Percentiles rank a stretch among this genome's conserved stretches.
Evolutionary conservation across 1,284 basidiomycete genomes (phyloP).

Genomic region (Marasmius tenuissimus): DNA sequence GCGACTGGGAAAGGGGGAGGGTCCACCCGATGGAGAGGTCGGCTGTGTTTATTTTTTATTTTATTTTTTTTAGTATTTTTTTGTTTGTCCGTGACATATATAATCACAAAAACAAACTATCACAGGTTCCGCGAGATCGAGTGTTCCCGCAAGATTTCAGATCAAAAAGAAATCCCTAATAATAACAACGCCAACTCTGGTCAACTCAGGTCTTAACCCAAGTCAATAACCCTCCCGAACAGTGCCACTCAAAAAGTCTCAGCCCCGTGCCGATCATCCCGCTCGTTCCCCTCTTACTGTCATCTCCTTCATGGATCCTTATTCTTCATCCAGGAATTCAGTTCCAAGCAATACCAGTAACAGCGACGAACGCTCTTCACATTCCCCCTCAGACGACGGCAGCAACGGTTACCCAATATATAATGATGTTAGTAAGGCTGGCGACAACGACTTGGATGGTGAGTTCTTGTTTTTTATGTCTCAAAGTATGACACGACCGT

Average conservation of each 20-base stretch:
- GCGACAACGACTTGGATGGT: not conserved
- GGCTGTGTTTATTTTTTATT: not conserved
- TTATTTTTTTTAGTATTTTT: not conserved
- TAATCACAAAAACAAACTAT: not conserved
- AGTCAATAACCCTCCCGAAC: not conserved
- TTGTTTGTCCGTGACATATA: not conserved
- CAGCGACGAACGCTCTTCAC: not conserved
- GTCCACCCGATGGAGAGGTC: not conserved
- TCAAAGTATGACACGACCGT: not conserved
- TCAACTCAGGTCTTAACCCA: not conserved
- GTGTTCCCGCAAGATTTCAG: not conserved
- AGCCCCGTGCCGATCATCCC: not conserved
- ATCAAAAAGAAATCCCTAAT: not conserved
- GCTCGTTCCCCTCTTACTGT: not conserved
- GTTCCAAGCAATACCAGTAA: not conserved
- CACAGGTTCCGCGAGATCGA: not conserved
- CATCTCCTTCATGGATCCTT: not conserved
- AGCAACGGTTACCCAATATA: not conserved
- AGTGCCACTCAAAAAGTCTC: not conserved
- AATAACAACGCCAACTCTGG: not conserved
- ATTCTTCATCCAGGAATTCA: not conserved
- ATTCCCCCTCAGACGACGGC: not conserved
- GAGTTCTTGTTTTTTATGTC: not conserved
- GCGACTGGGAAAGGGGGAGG: not conserved
- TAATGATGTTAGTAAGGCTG: not conserved